phyloP scores from a whole-genome alignment of 306 rosid species.

The Acmispon strigosus region DNA sequence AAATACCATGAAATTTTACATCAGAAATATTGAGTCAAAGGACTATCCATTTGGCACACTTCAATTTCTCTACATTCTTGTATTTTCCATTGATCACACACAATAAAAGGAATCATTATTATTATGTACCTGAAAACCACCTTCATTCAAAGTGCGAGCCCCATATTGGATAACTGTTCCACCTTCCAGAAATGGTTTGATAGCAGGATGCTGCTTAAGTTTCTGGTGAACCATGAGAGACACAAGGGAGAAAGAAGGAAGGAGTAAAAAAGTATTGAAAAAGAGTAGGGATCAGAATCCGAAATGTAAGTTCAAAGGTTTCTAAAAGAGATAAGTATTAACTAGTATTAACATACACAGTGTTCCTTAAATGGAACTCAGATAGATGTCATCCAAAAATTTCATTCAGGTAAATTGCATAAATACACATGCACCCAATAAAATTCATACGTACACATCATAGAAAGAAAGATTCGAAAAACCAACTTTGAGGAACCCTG shows the following conservation, averaged over 20 bases:
- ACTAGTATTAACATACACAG: not conserved
- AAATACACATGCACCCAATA: not conserved
- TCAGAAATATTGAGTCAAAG: constrained; percentile 9
- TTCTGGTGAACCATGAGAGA: constrained; percentile 42
- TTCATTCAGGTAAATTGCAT: not conserved
- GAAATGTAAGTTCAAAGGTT: not conserved
- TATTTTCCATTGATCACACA: not conserved
- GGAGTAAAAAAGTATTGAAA: constrained; percentile 1
- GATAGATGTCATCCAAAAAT: too few species aligned
- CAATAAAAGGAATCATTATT: not conserved
- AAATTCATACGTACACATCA: not conserved
- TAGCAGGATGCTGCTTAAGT: constrained; percentile 86
- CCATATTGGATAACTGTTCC: constrained; percentile 91
- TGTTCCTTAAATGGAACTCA: too few species aligned
- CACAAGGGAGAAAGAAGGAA: constrained; percentile 8
- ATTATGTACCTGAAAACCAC: constrained; percentile 83
- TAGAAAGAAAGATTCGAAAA: not conserved
- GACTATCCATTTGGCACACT: not conserved
- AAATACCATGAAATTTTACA: constrained; percentile 3
- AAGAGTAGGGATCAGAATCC: constrained; percentile 4
- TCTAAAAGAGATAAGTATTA: not conserved
- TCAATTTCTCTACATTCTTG: not conserved
- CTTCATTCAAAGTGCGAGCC: constrained; percentile 94
- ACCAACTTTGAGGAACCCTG: not conserved
- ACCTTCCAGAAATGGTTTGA: constrained; percentile 68